Conservation (phyloP, 1,139 yeast species). For the Kurtzmaniella quercitrusa region DNA sequence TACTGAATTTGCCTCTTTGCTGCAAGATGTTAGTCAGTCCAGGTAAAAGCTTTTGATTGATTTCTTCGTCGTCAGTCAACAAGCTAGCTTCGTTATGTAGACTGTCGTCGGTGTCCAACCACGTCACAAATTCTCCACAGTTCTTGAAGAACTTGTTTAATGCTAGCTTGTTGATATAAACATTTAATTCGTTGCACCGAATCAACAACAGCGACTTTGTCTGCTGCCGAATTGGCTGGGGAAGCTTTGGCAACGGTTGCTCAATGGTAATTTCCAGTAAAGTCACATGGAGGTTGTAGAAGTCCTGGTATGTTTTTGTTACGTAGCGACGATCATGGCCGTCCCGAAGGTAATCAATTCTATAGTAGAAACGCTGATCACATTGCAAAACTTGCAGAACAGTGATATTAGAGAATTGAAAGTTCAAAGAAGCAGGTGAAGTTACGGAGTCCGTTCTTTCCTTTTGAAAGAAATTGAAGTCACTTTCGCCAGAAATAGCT, state of each 20-base stretch:
- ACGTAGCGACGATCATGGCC: conserved; percentile 20
- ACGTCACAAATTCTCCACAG: conserved; percentile 15
- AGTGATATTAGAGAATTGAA: conserved; percentile 1
- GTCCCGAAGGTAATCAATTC: conserved; percentile 24
- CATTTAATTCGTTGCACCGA: conserved; percentile 31
- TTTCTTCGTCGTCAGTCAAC: conserved; percentile 13
- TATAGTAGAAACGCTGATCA: conserved; percentile 27
- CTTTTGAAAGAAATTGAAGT: conserved; percentile 7
- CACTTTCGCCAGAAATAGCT: conserved; percentile 2
- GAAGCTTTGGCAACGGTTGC: conserved; percentile 29
- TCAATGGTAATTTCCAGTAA: conserved; percentile 14
- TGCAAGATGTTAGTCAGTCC: conserved; percentile 21
- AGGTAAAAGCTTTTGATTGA: conserved; percentile 19
- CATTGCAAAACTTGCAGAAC: conserved; percentile 9
- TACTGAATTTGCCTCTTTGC: conserved; percentile 14
- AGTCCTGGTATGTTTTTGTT: conserved; percentile 32
- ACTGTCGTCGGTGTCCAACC: conserved; percentile 10
- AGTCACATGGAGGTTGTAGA: conserved; percentile 28
- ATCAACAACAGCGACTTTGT: conserved; percentile 15
- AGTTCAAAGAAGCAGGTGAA: conserved; percentile 2
- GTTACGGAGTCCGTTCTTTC: background rate
- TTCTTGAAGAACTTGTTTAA: conserved; percentile 12
- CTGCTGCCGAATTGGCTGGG: conserved; percentile 29
- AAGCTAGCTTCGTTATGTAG: conserved; percentile 8
- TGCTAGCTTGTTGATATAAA: conserved; percentile 28